Percentiles rank a stretch among this genome's conserved stretches.
phyloP scores from a whole-genome alignment of 495 filamentous ascomycete genomes.

The Usnea hakonensis region DNA sequence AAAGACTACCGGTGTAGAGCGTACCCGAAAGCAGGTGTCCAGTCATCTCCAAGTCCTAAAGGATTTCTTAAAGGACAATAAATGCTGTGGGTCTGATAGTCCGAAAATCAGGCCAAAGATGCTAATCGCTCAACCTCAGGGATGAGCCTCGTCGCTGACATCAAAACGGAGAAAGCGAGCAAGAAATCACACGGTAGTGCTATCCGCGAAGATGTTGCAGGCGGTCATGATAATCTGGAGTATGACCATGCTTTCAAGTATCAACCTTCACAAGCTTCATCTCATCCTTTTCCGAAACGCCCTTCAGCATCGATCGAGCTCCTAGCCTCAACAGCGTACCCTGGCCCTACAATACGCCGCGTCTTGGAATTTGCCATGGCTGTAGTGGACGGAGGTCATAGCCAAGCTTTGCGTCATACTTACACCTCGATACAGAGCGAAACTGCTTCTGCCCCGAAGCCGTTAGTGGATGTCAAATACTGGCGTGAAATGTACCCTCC shows the following conservation, averaged over 20 bases:
- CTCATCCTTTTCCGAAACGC: not conserved
- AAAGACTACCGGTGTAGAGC: constrained; percentile 54
- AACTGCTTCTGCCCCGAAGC: constrained; percentile 34
- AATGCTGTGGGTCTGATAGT: constrained; percentile 31
- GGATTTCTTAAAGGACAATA: constrained; percentile 60
- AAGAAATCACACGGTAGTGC: constrained; percentile 6
- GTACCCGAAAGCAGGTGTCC: constrained; percentile 82
- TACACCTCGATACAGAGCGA: constrained; percentile 42
- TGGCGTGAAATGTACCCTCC: constrained; percentile 44
- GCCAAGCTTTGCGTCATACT: constrained; percentile 27
- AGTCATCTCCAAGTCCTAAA: constrained; percentile 98
- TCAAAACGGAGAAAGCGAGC: not conserved
- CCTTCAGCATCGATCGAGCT: not conserved
- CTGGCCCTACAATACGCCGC: constrained; percentile 29
- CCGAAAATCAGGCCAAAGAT: not conserved
- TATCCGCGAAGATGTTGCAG: not conserved
- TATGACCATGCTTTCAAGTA: not conserved
- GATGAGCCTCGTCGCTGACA: constrained; percentile 20
- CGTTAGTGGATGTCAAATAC: constrained; percentile 35
- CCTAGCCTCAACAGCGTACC: not conserved
- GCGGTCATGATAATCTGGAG: not conserved
- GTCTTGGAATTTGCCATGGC: constrained; percentile 45
- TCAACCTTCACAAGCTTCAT: not conserved
- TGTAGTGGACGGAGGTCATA: constrained; percentile 21
- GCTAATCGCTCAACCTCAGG: constrained; percentile 13